Conservation (phyloP, 345 rosid species). For the Melaleuca quinquenervia region DNA sequence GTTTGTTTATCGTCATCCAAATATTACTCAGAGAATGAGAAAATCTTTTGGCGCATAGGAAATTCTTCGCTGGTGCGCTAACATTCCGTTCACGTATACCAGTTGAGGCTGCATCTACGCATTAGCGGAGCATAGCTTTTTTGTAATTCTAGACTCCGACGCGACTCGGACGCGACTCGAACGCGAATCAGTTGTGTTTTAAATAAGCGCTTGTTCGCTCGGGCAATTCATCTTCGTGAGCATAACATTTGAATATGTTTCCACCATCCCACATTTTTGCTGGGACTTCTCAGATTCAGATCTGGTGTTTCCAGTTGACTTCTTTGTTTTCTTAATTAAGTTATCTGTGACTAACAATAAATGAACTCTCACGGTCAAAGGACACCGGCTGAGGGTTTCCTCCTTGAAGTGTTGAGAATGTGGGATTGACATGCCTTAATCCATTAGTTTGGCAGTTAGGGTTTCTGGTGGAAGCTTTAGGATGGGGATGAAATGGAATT, state of each 20-base stretch:
- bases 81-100: neutral
- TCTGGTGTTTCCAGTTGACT: neutral
- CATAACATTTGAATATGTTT: neutral
- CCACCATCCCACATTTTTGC: neutral
- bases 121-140: neutral
- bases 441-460: neutral
- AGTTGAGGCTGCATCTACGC: accelerated
- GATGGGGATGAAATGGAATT: neutral
- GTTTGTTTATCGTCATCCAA: neutral
- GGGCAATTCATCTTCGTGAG: neutral
- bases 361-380: neutral
- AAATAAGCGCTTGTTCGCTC: neutral
- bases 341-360: neutral
- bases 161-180: neutral
- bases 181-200: neutral
- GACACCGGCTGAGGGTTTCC: neutral
- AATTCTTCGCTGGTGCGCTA: neutral
- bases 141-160: neutral
- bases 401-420: neutral
- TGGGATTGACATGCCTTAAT: neutral
- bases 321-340: neutral
- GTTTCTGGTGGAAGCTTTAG: neutral
- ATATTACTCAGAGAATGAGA: neutral
- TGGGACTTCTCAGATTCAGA: neutral
- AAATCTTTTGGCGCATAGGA: neutral